Percentiles rank a stretch among this genome's conserved stretches.
These are phyloP conservation scores for Cutaneotrichosporon cavernicola DNA, from an alignment of 1,284 basidiomycete genomes.

Conservation along the genomic window DNA sequence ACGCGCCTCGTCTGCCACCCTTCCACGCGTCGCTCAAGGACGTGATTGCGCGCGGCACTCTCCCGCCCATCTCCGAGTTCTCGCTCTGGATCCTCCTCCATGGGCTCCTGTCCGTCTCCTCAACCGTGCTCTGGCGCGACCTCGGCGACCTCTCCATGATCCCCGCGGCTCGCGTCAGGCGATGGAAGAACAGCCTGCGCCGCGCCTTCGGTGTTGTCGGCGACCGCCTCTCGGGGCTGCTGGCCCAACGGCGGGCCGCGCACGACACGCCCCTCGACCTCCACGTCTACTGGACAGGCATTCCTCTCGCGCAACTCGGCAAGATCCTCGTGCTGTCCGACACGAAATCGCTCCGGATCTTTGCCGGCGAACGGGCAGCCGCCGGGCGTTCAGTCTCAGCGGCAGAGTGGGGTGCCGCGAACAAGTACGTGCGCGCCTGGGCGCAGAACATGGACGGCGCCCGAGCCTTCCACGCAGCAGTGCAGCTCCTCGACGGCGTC, in stretches of 20 bases:
- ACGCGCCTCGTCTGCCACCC: slow-evolving; percentile 1
- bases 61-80: slow-evolving; percentile 14
- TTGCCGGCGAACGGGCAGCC: slow-evolving; percentile 31
- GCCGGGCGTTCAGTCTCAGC: slow-evolving; percentile 21
- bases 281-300: slow-evolving; percentile 26
- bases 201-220: slow-evolving; percentile 25
- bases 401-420: slow-evolving; percentile 32
- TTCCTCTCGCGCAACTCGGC: slow-evolving; percentile 31
- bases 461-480: slow-evolving; percentile 23
- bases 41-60: slow-evolving; percentile 26
- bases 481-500: slow-evolving; percentile 7
- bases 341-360: slow-evolving; percentile 25
- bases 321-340: slow-evolving; percentile 23
- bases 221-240: slow-evolving; percentile 3
- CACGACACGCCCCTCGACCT: slow-evolving; percentile 4
- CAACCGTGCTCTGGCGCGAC: slow-evolving; percentile 35
- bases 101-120: slow-evolving; percentile 30
- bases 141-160: slow-evolving; percentile 34
- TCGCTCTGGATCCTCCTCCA: slow-evolving; percentile 31
- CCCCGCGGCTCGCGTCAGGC: slow-evolving; percentile 20
- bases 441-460: slow-evolving; percentile 28
- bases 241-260: neutral
- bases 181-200: slow-evolving; percentile 29
- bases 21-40: slow-evolving; percentile 25
- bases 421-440: slow-evolving; percentile 29